A percentile compares a stretch with the other conserved stretches of the same genome.
phyloP scores from a whole-genome alignment of 768 basidiomycete species.

The Mycena filopes region DNA sequence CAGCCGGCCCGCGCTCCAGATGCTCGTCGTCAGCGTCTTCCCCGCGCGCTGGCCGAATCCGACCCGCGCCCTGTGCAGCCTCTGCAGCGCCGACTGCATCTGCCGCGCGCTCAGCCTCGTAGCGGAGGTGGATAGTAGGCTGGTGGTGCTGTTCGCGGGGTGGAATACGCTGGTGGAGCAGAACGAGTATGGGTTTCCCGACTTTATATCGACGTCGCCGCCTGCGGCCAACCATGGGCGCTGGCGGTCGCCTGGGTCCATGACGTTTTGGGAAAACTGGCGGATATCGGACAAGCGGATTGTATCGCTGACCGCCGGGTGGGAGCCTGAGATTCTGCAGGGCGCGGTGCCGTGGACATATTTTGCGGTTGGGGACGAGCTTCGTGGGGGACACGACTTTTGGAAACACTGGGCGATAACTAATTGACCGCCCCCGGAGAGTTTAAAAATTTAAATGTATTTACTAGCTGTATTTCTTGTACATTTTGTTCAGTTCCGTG shows the following conservation, averaged over 20 bases:
- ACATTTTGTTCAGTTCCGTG: too few species aligned
- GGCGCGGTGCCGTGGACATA: slow-evolving; percentile 12
- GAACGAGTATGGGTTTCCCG: background rate
- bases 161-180: slow-evolving; percentile 16
- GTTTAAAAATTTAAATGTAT: too few species aligned
- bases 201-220: background rate
- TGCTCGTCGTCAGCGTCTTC: slow-evolving; percentile 50
- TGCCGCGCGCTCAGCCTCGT: slow-evolving; percentile 12
- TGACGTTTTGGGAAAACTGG: slow-evolving; percentile 24
- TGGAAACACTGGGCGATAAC: slow-evolving; percentile 17
- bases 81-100: slow-evolving; percentile 14
- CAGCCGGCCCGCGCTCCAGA: slow-evolving; percentile 39
- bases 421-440: too few species aligned
- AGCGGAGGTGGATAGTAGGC: slow-evolving; percentile 10
- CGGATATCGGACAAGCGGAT: slow-evolving; percentile 22
- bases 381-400: background rate
- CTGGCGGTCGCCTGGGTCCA: background rate
- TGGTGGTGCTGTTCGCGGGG: slow-evolving; percentile 14
- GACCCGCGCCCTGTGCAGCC: background rate
- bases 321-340: slow-evolving; percentile 20
- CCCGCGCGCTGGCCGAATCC: slow-evolving; percentile 27
- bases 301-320: slow-evolving; percentile 13
- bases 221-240: slow-evolving; percentile 14
- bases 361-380: background rate
- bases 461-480: background rate